Base-by-base conservation (phyloP, 768 basidiomycete species). In the Boletus sp. region DNA sequence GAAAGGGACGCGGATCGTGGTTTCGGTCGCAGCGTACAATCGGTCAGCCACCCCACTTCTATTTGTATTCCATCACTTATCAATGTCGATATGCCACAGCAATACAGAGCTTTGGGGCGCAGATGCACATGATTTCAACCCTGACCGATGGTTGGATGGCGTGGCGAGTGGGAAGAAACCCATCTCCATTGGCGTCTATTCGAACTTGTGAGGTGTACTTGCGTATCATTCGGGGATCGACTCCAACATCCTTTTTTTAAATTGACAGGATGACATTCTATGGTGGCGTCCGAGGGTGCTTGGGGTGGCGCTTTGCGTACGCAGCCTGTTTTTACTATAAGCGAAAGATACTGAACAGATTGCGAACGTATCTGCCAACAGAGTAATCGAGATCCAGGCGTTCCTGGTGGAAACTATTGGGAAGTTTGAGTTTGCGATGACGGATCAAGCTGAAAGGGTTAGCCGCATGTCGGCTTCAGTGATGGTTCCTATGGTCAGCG, bases 401-500 rank as follows among this genome's bases (percentile, higher is more conserved):
- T 84, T 87, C 68, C 63, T 86, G n/a, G 76, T 80, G 24, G 83
- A 84, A 62, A 71, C 83, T 20, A 55, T 86, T 40, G 68, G 75
- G 35, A 75, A 80, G 60, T 83, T 86, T 61, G 79, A 85, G 59
- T 81, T 86, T 58, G 57, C 63, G 41, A 63, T 66, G 54, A 73
- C 73, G n/a, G 68, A 71, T 4, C 66, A 64, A 35, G 55, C 65
- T 18, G 61, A 69, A 41, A 64, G 52, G 33, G 56, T 78, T 35
- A 53, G 65, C 12, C 64, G 72, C 18, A 70, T 70, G 37, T 58
- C 67, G 18, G 67, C 68, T 18, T 8, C 61, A 6, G 58, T 73
- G 24, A 74, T 76, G 75, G 48, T 62, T 28, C 76, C 76, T 14
- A 72, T 65, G 7, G 56, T 76, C 12, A 67, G 70, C 8, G 75